These are phyloP conservation scores for Mycena haematopus DNA, from an alignment of 768 basidiomycete genomes.

Conservation along the genomic window DNA sequence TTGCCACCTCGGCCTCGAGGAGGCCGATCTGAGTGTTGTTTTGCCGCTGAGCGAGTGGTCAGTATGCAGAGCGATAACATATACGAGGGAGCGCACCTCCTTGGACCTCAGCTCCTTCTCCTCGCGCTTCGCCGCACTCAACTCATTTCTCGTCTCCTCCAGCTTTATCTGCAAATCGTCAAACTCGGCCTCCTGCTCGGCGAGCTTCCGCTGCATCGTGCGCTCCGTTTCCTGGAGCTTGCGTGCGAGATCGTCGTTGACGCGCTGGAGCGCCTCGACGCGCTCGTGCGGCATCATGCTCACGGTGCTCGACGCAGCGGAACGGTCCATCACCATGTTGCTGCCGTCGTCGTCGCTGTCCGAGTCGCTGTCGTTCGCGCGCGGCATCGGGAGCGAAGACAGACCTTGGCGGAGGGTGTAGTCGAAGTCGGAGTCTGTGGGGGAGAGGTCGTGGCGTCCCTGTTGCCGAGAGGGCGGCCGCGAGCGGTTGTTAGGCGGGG, in stretches of 20 bases:
- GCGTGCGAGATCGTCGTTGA: constrained; percentile 75
- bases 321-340: constrained; percentile 60
- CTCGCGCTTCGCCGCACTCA: constrained; percentile 82
- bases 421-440: constrained; percentile 42
- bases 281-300: constrained; percentile 79
- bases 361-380: constrained; percentile 46
- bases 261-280: constrained; percentile 73
- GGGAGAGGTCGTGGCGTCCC: constrained; percentile 24
- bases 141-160: constrained; percentile 80
- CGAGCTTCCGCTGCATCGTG: constrained; percentile 66
- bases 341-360: constrained; percentile 58
- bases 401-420: constrained; percentile 43
- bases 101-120: constrained; percentile 92
- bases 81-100: constrained; percentile 59
- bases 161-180: constrained; percentile 79
- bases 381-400: constrained; percentile 67
- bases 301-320: constrained; percentile 53
- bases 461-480: constrained; percentile 68
- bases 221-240: constrained; percentile 80
- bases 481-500: constrained; percentile 46
- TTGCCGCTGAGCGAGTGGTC: constrained; percentile 57
- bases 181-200: constrained; percentile 82
- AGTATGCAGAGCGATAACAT: not conserved
- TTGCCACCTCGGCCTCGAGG: constrained; percentile 81
- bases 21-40: constrained; percentile 69